These are phyloP conservation scores for Stagonosporopsis cucurbitacearum DNA, from an alignment of 2,329 filamentous ascomycete genomes.

Conservation along the genomic window DNA sequence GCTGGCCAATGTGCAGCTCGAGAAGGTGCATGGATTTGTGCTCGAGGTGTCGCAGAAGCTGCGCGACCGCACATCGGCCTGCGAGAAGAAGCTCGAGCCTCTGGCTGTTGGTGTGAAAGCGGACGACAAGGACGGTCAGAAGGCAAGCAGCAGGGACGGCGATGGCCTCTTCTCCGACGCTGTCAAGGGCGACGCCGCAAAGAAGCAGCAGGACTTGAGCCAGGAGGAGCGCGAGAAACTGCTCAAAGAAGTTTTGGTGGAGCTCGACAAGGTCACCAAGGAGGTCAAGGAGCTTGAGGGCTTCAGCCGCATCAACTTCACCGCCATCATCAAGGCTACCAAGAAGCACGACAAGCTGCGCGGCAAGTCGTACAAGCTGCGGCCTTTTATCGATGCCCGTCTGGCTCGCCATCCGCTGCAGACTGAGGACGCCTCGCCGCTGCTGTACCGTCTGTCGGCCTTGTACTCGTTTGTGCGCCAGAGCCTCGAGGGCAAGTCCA, in stretches of 20 bases:
- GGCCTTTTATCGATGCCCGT: slow-evolving; percentile 89
- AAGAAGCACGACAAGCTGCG: slow-evolving; percentile 99
- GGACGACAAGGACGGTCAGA: slow-evolving; percentile 31
- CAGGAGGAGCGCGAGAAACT: slow-evolving; percentile 56
- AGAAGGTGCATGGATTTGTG: slow-evolving; percentile 93
- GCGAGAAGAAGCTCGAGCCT: slow-evolving; percentile 69
- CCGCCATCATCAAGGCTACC: slow-evolving; percentile 94
- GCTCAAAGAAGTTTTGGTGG: slow-evolving; percentile 74
- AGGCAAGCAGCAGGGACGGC: slow-evolving; percentile 12
- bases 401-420: slow-evolving; percentile 92
- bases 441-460: slow-evolving; percentile 86
- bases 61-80: slow-evolving; percentile 77
- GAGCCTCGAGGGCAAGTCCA: slow-evolving; percentile 69
- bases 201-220: slow-evolving; percentile 33
- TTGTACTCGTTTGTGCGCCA: slow-evolving; percentile 96
- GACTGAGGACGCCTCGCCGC: slow-evolving; percentile 88
- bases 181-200: slow-evolving; percentile 21
- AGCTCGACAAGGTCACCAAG: slow-evolving; percentile 86
- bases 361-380: slow-evolving; percentile 83
- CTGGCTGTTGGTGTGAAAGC: slow-evolving; percentile 52
- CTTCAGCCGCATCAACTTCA: slow-evolving; percentile 96
- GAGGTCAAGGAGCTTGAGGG: slow-evolving; percentile 93
- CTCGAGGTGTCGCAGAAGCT: slow-evolving; percentile 80
- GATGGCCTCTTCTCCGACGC: slow-evolving; percentile 25
- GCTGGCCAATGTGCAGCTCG: slow-evolving; percentile 90